phyloP scores from a whole-genome alignment of 805 yeast species.

The Candida piceae region DNA sequence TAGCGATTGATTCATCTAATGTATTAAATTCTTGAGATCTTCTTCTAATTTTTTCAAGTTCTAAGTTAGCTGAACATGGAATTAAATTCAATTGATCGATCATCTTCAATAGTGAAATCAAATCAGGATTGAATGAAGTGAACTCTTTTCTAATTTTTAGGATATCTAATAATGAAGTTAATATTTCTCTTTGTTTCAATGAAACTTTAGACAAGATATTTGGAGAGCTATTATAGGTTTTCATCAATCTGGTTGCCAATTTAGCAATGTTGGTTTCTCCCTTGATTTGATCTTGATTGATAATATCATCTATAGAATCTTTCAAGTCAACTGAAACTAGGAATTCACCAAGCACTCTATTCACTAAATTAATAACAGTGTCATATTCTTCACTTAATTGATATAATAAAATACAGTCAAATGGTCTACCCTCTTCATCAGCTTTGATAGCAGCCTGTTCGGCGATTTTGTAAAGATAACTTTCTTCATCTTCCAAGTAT shows the following conservation, averaged over 20 bases:
- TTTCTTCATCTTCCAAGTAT: constrained; percentile 49
- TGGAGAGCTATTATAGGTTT: constrained; percentile 48
- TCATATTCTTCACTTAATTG: constrained; percentile 86
- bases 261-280: constrained; percentile 44
- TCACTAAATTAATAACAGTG: constrained; percentile 70
- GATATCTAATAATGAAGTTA: constrained; percentile 57
- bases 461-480: constrained; percentile 65
- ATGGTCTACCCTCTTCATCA: constrained; percentile 83
- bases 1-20: constrained; percentile 65
- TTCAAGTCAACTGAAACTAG: constrained; percentile 57
- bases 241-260: constrained; percentile 41
- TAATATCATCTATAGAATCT: constrained; percentile 17
- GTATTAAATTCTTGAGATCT: constrained; percentile 61
- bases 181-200: constrained; percentile 55
- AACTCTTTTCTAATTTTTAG: constrained; percentile 56
- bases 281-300: constrained; percentile 22
- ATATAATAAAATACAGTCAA: constrained; percentile 80
- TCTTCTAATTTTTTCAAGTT: constrained; percentile 54
- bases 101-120: constrained; percentile 32
- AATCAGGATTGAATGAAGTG: constrained; percentile 57
- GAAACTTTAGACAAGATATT: constrained; percentile 54
- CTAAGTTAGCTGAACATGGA: constrained; percentile 49
- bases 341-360: constrained; percentile 72
- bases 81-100: constrained; percentile 60
- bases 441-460: constrained; percentile 83